Conservation (phyloP, 805 yeast genomes). For the Wickerhamiella azyma region DNA sequence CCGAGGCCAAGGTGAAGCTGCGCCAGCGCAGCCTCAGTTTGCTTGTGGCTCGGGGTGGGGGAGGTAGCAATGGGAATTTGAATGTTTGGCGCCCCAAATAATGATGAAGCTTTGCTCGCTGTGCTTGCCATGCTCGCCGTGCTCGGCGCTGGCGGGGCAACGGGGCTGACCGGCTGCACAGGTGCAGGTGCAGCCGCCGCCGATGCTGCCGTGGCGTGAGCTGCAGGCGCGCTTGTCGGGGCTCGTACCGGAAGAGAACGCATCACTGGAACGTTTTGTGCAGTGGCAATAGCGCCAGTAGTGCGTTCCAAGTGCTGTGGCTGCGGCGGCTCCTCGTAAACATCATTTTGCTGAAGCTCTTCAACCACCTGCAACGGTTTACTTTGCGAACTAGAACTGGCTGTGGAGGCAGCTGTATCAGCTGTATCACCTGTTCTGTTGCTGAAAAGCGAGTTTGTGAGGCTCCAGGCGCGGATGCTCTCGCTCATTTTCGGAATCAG, state of each 20-base stretch:
- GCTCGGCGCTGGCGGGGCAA: background rate
- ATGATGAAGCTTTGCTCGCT: no score
- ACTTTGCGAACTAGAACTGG: background rate
- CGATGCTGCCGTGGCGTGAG: background rate
- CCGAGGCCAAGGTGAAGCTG: background rate
- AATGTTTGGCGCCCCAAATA: constrained; percentile 7
- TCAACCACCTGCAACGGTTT: background rate
- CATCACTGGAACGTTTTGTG: background rate
- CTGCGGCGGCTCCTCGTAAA: background rate
- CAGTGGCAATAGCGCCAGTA: background rate
- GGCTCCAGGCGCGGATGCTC: constrained; percentile 6
- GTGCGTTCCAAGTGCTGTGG: background rate
- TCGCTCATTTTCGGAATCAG: background rate
- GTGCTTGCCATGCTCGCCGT: no score
- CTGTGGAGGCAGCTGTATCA: background rate
- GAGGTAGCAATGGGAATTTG: background rate
- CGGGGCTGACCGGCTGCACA: no score
- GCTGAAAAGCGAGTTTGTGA: constrained; percentile 2
- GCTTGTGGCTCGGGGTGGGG: background rate
- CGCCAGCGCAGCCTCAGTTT: background rate
- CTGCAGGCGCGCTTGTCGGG: background rate
- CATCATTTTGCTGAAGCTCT: background rate
- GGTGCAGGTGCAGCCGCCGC: no score
- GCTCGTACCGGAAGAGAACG: background rate
- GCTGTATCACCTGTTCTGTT: background rate